Conservation (phyloP, 1,139 yeast genomes). For the Kluyveromyces sp. region DNA sequence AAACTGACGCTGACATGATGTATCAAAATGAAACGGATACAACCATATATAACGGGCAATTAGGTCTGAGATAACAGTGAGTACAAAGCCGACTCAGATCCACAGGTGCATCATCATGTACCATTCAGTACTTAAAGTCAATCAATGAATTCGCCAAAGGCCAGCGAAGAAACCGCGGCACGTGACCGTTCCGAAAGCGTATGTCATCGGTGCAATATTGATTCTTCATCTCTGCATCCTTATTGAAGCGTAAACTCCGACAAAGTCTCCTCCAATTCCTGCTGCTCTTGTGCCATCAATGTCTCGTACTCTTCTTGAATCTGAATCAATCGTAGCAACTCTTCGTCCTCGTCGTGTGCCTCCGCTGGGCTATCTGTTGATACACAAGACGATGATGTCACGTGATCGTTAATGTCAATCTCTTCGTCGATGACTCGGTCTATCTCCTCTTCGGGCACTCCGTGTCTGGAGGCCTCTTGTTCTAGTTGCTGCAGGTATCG, state of each 20-base stretch:
- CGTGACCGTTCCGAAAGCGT: too few species aligned
- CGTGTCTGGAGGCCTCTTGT: constrained; percentile 19
- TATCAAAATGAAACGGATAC: too few species aligned
- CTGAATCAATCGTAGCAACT: constrained; percentile 19
- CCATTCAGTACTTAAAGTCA: too few species aligned
- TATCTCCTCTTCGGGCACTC: constrained; percentile 17
- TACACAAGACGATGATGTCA: not conserved
- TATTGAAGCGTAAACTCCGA: constrained; percentile 6
- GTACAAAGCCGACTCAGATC: too few species aligned
- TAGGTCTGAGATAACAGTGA: too few species aligned
- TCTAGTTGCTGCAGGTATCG: constrained; percentile 15
- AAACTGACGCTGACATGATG: too few species aligned
- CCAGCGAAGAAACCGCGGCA: too few species aligned
- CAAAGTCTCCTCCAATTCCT: constrained; percentile 10
- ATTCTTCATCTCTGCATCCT: too few species aligned
- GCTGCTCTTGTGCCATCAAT: constrained; percentile 9
- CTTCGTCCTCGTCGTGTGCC: constrained; percentile 22
- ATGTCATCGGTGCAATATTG: too few species aligned
- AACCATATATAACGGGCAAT: too few species aligned
- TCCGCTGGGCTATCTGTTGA: not conserved
- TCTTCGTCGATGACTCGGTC: constrained; percentile 17
- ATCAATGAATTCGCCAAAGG: too few species aligned
- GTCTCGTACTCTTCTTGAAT: constrained; percentile 18
- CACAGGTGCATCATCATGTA: not conserved
- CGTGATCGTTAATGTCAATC: not conserved